Evolutionary conservation across 306 rosid genomes (phyloP), one percentile per base, ranked within the genome.

Genomic region (Vigna radiata): DNA sequence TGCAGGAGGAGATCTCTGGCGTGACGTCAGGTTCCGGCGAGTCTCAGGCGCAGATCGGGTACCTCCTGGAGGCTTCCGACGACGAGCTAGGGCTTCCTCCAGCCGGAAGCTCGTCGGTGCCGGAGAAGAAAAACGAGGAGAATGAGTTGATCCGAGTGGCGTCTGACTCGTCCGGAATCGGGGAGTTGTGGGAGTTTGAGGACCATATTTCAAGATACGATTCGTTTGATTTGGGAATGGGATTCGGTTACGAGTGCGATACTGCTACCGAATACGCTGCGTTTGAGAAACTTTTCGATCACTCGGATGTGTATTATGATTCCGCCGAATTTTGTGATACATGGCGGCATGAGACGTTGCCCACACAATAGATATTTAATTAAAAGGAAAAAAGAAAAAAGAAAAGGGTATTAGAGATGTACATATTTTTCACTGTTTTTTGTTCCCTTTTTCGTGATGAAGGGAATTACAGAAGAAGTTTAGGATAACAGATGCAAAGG

Each of bases 51-150:
- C 89, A 89, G 76, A 87, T 91, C 1, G 93, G 96, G 3, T 91
- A 87, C 77, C 96, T 93, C 12, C 67, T 91, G 0, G 96, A 84
- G 70, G 97, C 98, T 7, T 93, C 98, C 3, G 97, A 93, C n/a
- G 96, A 91, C 11, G 98, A 93, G 56, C 96, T 93, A 0, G 98
- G 98, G 1, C 75, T 93, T 29, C 98, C 98, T 0, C 98, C 98
- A 0, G 79, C 96, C 13, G 79, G 37, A 15, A 61, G 19, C 31
- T 65, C 84, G 4, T 64, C 67, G 11, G 46, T 21, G 41, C 73
- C 52, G 8, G 86, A 79, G 63, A 74, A 2, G 36, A 79, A 80
- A 19, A 64, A 31, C 11, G 84, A 41, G 4, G 89, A 70, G 74
- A 49, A 33, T 1, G 98, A 87, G 76, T 82, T 90, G 39, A 16